A percentile compares a stretch with the other conserved stretches of the same genome.
Evolutionary conservation across 371 early-diverging fungal genomes (phyloP).

Genomic region (Actinomucor elegans): DNA sequence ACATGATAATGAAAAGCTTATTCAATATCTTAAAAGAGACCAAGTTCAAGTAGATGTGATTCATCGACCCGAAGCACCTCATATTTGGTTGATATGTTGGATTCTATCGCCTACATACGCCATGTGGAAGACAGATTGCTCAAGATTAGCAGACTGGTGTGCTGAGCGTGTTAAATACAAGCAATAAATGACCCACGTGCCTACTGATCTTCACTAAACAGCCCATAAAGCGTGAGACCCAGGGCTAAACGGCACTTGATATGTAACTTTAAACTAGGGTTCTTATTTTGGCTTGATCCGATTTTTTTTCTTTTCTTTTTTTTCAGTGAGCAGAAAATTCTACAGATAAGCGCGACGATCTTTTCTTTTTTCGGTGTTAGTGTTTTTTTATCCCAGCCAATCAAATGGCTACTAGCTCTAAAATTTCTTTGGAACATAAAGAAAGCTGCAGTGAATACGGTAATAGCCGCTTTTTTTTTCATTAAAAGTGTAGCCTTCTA

Average conservation of each 20-base stretch:
- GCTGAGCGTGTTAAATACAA: conserved; percentile 12
- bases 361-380: background rate
- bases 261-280: too few species aligned
- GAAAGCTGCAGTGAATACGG: too few species aligned
- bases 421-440: too few species aligned
- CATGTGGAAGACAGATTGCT: conserved; percentile 18
- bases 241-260: background rate
- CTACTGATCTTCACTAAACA: background rate
- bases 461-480: too few species aligned
- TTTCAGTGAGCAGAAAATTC: too few species aligned
- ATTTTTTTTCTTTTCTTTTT: too few species aligned
- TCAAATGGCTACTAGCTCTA: too few species aligned
- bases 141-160: conserved; percentile 21
- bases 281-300: too few species aligned
- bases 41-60: conserved; percentile 30
- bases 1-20: conserved; percentile 23
- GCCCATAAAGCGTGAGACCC: background rate
- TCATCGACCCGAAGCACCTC: conserved; percentile 20
- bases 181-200: background rate
- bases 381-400: too few species aligned
- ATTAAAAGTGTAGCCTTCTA: too few species aligned
- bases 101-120: conserved; percentile 11
- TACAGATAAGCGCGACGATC: too few species aligned
- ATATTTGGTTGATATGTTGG: conserved; percentile 28
- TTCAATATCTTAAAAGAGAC: conserved; percentile 20